phyloP scores from a whole-genome alignment of 352 stramenopile genomes.

The Plasmopara muralis region DNA sequence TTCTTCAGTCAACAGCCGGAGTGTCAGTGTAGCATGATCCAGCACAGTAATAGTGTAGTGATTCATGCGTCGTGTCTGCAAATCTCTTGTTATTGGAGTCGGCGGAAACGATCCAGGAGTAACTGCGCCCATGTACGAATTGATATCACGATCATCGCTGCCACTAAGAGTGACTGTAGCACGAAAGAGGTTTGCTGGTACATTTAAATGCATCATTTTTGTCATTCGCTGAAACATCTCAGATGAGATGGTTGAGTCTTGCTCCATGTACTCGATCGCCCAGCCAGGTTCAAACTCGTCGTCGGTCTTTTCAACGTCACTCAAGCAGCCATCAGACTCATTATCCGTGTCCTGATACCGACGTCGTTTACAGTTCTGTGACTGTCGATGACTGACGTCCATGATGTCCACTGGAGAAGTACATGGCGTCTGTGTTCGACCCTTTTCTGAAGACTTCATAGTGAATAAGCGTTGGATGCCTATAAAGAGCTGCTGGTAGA shows the following conservation, averaged over 20 bases:
- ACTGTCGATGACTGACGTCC: slow-evolving; percentile 25
- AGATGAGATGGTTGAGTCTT: slow-evolving; percentile 50
- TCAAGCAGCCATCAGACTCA: slow-evolving; percentile 10
- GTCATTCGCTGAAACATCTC: slow-evolving; percentile 63
- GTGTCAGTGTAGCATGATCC: slow-evolving; percentile 63
- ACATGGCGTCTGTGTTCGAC: slow-evolving; percentile 57
- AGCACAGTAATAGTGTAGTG: slow-evolving; percentile 72
- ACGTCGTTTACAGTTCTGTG: slow-evolving; percentile 1
- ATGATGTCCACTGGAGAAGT: slow-evolving; percentile 47
- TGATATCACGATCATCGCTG: slow-evolving; percentile 17
- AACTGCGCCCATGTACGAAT: slow-evolving; percentile 40
- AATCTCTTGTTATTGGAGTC: slow-evolving; percentile 66
- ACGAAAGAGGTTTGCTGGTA: slow-evolving; percentile 72
- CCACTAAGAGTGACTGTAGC: slow-evolving; percentile 44
- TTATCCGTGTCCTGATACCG: not conserved
- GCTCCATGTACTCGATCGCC: slow-evolving; percentile 77
- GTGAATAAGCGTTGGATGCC: slow-evolving; percentile 47
- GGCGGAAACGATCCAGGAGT: slow-evolving; percentile 76
- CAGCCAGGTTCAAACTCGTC: slow-evolving; percentile 54
- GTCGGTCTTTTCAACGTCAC: slow-evolving; percentile 4
- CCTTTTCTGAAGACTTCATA: slow-evolving; percentile 8
- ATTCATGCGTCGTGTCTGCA: slow-evolving; percentile 65
- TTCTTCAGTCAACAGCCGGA: slow-evolving; percentile 43
- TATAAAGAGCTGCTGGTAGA: slow-evolving; percentile 46
- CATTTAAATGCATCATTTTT: slow-evolving; percentile 74